These are phyloP conservation scores for Apiotrichum montevideense DNA, from an alignment of 1,284 basidiomycete species.

Conservation along the genomic window DNA sequence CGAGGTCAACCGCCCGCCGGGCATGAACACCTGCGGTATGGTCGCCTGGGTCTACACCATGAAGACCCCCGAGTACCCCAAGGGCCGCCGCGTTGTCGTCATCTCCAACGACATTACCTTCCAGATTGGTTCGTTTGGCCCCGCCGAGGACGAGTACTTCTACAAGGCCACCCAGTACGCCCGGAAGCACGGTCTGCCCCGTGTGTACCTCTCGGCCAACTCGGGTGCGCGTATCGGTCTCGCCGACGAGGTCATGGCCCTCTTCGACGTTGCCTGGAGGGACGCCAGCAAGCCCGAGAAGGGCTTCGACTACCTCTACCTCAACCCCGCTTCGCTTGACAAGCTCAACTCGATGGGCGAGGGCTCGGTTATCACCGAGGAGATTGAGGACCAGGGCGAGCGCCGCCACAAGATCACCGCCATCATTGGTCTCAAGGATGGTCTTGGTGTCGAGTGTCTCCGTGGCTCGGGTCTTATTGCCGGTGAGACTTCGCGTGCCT, in stretches of 20 bases:
- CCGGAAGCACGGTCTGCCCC: slow-evolving; percentile 76
- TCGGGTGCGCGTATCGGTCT: slow-evolving; percentile 95
- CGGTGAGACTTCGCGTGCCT: slow-evolving; percentile 95
- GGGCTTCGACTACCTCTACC: slow-evolving; percentile 94
- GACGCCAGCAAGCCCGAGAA: slow-evolving; percentile 73
- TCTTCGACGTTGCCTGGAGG: slow-evolving; percentile 91
- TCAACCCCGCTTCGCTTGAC: slow-evolving; percentile 76
- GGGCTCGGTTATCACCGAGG: slow-evolving; percentile 71
- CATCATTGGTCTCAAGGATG: slow-evolving; percentile 92
- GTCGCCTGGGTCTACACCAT: slow-evolving; percentile 95
- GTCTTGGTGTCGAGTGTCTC: slow-evolving; percentile 96
- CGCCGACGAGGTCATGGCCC: slow-evolving; percentile 81
- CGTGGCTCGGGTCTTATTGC: slow-evolving; percentile 97
- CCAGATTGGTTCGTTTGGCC: slow-evolving; percentile 98
- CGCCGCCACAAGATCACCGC: slow-evolving; percentile 89
- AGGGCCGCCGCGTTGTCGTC: slow-evolving; percentile 79
- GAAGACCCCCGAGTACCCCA: slow-evolving; percentile 86
- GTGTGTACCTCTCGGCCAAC: slow-evolving; percentile 97
- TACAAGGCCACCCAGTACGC: slow-evolving; percentile 91
- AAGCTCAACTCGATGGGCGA: slow-evolving; percentile 75
- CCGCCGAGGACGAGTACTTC: slow-evolving; percentile 93
- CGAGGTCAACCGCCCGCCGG: slow-evolving; percentile 85
- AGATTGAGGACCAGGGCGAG: slow-evolving; percentile 81
- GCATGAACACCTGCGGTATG: slow-evolving; percentile 95
- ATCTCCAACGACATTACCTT: slow-evolving; percentile 98